Conservation (phyloP, 1,284 basidiomycete species). For the Sporisorium graminicola region DNA sequence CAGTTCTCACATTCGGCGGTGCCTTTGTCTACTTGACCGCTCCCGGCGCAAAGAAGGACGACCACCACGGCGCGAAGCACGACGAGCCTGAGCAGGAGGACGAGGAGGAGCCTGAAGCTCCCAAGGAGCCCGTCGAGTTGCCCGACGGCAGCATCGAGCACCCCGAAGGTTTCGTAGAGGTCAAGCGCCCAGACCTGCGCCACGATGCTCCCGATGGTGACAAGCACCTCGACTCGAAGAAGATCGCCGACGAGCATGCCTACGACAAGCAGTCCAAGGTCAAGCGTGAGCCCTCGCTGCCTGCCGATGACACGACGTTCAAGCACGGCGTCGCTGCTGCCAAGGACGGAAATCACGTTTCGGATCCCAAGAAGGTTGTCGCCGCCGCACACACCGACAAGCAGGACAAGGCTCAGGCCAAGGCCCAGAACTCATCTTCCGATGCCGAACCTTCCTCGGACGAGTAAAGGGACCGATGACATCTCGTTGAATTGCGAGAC, state of each 20-base stretch:
- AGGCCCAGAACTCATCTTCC: conserved; percentile 8
- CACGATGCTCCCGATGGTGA: conserved; percentile 48
- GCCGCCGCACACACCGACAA: conserved; percentile 44
- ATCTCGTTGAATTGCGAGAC: background rate
- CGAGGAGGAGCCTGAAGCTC: conserved; percentile 18
- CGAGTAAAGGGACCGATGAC: conserved; percentile 7
- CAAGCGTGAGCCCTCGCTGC: conserved; percentile 35
- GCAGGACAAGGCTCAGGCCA: conserved; percentile 42
- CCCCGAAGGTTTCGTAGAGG: conserved; percentile 52
- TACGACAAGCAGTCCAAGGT: conserved; percentile 43
- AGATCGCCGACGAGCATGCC: conserved; percentile 45
- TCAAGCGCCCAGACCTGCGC: conserved; percentile 43
- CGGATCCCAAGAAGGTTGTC: conserved; percentile 45
- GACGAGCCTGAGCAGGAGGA: conserved; percentile 26
- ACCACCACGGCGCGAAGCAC: conserved; percentile 32
- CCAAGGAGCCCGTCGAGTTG: conserved; percentile 46
- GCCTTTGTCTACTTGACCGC: conserved; percentile 56
- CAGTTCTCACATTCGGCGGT: conserved; percentile 51
- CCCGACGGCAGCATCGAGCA: conserved; percentile 53
- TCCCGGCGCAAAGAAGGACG: conserved; percentile 35
- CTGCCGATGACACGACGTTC: conserved; percentile 48
- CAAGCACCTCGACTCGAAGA: conserved; percentile 45
- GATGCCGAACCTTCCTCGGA: conserved; percentile 15
- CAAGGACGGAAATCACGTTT: conserved; percentile 52
- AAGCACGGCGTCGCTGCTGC: conserved; percentile 52